Percentiles rank a stretch among this genome's conserved stretches.
Evolutionary conservation across 2,329 filamentous ascomycete species (phyloP).

Genomic region (Magnaporthiopsis incrustans): DNA sequence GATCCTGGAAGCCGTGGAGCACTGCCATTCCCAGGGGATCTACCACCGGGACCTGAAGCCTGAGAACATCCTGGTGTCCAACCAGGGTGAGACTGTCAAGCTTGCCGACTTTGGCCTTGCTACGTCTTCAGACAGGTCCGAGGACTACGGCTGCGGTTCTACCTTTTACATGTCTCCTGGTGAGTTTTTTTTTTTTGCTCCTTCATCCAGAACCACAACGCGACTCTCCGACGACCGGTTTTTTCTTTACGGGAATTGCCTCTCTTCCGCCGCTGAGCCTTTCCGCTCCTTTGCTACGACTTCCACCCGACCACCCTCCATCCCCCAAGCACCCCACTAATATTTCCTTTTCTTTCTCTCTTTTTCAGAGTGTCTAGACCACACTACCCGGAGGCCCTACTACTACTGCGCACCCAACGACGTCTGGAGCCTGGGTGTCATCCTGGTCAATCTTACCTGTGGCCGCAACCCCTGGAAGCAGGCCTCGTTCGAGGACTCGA

Average conservation of each 20-base stretch:
- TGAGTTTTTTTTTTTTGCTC: conserved; percentile 39
- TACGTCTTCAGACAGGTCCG: conserved; percentile 72
- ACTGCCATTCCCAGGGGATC: conserved; percentile 87
- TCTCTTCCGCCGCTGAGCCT: conserved; percentile 4
- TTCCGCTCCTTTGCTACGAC: conserved; percentile 9
- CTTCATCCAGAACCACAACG: neutral
- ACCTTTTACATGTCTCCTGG: conserved; percentile 99
- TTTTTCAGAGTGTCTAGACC: conserved; percentile 75
- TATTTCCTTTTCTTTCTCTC: conserved; percentile 20
- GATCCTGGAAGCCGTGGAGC: conserved; percentile 90
- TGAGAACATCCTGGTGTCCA: conserved; percentile 91
- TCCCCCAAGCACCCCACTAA: conserved; percentile 3
- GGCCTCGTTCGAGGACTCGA: conserved; percentile 86
- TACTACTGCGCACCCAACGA: conserved; percentile 94
- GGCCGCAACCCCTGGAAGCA: conserved; percentile 99
- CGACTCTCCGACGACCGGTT: neutral
- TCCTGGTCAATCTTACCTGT: conserved; percentile 94
- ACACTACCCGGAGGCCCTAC: conserved; percentile 62
- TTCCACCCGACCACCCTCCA: neutral
- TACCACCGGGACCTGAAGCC: conserved; percentile 98
- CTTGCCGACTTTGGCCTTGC: conserved; percentile 96
- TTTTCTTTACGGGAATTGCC: neutral
- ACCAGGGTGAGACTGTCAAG: conserved; percentile 84
- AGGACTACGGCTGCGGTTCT: conserved; percentile 95
- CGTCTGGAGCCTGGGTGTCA: conserved; percentile 92